A percentile compares a stretch with the other conserved stretches of the same genome.
phyloP scores from a whole-genome alignment of 1,139 yeast genomes.

The Magnusiomyces ingens region DNA sequence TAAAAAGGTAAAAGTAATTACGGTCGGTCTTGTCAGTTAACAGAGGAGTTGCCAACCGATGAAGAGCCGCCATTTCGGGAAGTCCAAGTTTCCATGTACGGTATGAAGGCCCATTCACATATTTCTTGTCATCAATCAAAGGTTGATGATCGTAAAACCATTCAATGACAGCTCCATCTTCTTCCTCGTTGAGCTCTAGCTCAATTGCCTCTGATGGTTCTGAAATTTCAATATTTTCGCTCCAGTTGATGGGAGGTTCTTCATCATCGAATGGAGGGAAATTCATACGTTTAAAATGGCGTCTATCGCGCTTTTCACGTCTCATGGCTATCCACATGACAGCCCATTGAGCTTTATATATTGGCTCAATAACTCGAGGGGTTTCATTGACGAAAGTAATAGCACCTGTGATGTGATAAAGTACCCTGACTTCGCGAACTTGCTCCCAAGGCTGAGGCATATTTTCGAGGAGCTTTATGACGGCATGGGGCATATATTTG shows the following conservation, averaged over 20 bases:
- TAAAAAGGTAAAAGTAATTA: conserved; percentile 63
- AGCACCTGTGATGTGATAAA: conserved; percentile 90
- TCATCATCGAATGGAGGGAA: conserved; percentile 98
- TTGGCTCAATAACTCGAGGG: conserved; percentile 89
- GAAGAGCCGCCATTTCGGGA: conserved; percentile 57
- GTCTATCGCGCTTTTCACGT: conserved; percentile 83
- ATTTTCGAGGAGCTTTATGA: conserved; percentile 78
- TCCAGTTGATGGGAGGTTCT: conserved; percentile 83
- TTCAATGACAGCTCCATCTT: conserved; percentile 52
- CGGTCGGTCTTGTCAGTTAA: conserved; percentile 49
- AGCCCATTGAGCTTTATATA: conserved; percentile 94
- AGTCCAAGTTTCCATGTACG: conserved; percentile 61
- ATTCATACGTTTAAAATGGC: conserved; percentile 83
- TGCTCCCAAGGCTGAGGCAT: conserved; percentile 99
- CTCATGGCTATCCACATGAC: conserved; percentile 90
- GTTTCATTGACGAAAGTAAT: conserved; percentile 90
- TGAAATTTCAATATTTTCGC: conserved; percentile 65
- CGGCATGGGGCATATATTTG: conserved; percentile 94
- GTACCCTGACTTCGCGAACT: conserved; percentile 73
- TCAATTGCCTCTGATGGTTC: conserved; percentile 68
- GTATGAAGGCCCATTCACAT: conserved; percentile 73
- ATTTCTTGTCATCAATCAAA: conserved; percentile 46
- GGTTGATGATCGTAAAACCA: conserved; percentile 85
- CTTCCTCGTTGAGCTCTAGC: conserved; percentile 54
- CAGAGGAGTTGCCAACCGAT: conserved; percentile 65